Conservation (phyloP, 148 eudicot genomes). For the Rhododendron vialii region DNA sequence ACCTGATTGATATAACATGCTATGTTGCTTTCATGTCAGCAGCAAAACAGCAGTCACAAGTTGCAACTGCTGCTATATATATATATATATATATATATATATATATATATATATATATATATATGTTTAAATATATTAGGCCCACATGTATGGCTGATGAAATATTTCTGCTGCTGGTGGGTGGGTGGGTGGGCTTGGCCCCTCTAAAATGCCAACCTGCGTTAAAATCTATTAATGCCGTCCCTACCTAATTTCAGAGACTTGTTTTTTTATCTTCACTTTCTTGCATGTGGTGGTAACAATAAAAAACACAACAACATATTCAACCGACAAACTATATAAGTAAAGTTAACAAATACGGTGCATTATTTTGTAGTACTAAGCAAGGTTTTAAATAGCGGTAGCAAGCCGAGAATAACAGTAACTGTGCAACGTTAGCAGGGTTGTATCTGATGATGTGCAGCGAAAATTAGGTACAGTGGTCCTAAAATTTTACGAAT, state of each 20-base stretch:
- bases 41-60: background rate
- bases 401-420: too few relatives aligned
- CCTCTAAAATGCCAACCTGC: background rate
- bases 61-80: background rate
- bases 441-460: background rate
- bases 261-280: background rate
- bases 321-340: background rate
- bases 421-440: background rate
- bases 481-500: background rate
- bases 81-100: background rate
- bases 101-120: background rate
- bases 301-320: background rate
- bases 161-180: background rate
- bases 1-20: background rate
- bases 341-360: background rate
- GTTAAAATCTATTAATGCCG: slow-evolving; percentile 6
- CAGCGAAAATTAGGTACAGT: background rate
- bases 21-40: slow-evolving; percentile 14
- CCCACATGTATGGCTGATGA: background rate
- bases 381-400: background rate
- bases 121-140: background rate
- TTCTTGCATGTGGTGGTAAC: background rate
- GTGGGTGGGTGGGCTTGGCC: background rate
- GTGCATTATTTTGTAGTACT: background rate
- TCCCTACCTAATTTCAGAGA: background rate